These are phyloP conservation scores for Trypanosomatidae sp. DNA, from an alignment of 208 protist genomes.

Conservation along the genomic window DNA sequence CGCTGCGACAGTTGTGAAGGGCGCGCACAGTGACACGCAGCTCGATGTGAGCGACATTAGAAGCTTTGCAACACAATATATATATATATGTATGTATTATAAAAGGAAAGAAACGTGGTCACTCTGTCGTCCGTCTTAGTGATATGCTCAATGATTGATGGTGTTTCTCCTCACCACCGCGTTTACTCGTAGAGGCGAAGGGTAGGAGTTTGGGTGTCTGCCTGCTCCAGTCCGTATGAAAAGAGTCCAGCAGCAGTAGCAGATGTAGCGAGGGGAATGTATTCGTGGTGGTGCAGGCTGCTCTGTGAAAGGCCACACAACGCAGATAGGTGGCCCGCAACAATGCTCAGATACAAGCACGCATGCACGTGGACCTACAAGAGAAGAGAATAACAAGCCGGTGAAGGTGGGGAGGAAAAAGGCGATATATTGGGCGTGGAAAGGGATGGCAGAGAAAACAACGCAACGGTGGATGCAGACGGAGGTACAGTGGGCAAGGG, in stretches of 20 bases:
- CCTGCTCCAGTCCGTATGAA: not conserved
- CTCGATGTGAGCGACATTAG: constrained; percentile 10
- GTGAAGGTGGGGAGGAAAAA: not conserved
- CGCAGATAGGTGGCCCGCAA: not conserved
- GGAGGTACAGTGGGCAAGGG: not conserved
- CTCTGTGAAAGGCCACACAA: not conserved
- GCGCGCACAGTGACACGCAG: constrained; percentile 31
- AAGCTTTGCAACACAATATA: not conserved
- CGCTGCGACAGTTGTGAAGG: constrained; percentile 29
- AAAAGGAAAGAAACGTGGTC: not conserved
- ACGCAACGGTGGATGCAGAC: not conserved
- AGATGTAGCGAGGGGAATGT: not conserved
- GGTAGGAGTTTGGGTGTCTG: not conserved
- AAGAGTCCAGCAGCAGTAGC: not conserved
- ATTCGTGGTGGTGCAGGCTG: not conserved
- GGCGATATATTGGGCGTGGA: not conserved
- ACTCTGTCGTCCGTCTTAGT: not conserved
- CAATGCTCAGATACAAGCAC: constrained; percentile 1
- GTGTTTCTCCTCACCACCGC: not conserved
- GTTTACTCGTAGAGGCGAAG: not conserved
- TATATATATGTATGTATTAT: no score
- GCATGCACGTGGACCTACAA: not conserved
- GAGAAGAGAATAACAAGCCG: not conserved
- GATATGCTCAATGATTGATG: not conserved
- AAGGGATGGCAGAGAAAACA: not conserved